Evolutionary conservation across 805 yeast species (phyloP).

Genomic region (Nakazawaea peltata): DNA sequence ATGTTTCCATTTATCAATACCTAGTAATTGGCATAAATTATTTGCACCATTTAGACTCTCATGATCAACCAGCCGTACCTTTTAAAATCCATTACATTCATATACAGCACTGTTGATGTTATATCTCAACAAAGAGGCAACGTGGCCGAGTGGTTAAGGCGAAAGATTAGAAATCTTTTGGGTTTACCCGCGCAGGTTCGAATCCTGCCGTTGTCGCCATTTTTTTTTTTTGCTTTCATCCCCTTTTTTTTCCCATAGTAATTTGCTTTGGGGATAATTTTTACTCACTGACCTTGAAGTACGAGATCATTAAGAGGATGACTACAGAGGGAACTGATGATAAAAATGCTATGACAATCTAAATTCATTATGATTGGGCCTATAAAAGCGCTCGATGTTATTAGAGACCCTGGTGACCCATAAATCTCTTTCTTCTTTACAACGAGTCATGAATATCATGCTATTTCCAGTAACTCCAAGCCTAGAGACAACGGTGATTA

Average conservation of each 20-base stretch:
- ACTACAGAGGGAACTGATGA: too few species aligned
- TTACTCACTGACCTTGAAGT: too few species aligned
- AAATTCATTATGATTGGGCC: constrained; percentile 11
- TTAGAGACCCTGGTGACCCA: constrained; percentile 55
- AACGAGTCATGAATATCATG: constrained; percentile 71
- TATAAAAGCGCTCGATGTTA: constrained; percentile 36
- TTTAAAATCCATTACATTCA: too few species aligned
- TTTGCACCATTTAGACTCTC: too few species aligned
- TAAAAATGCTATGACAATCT: neutral
- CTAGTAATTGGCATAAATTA: too few species aligned
- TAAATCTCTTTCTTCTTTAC: constrained; percentile 72
- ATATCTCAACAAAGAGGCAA: constrained; percentile 16
- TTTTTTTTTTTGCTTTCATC: constrained; percentile 20
- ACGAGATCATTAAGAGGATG: too few species aligned
- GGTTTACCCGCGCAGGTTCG: constrained; percentile 61
- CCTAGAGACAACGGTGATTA: constrained; percentile 37
- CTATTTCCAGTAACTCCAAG: constrained; percentile 62
- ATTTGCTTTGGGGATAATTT: too few species aligned
- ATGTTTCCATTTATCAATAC: too few species aligned
- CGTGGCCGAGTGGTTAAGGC: constrained; percentile 64
- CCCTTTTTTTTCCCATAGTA: neutral
- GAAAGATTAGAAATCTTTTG: constrained; percentile 55
- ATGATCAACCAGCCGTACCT: too few species aligned
- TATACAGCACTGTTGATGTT: too few species aligned
- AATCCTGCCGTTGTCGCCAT: constrained; percentile 65